A percentile compares a stretch with the other conserved stretches of the same genome.
Evolutionary conservation across 1,284 basidiomycete species (phyloP).

Genomic region (Leccinum angustisporum): DNA sequence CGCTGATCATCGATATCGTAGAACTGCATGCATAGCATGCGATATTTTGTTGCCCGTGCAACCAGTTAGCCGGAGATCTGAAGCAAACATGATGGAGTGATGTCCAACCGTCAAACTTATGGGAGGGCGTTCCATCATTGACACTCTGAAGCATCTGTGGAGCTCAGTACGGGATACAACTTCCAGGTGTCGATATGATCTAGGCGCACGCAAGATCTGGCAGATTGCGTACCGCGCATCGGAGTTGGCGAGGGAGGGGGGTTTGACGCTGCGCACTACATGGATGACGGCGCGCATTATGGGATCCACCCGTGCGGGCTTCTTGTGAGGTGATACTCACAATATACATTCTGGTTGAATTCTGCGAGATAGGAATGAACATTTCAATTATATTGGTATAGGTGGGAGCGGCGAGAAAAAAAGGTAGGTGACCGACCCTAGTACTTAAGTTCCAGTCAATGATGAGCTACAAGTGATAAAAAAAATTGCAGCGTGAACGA

Average conservation of each 20-base stretch:
- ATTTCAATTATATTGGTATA: not conserved
- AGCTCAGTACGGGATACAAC: not conserved
- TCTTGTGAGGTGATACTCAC: no score
- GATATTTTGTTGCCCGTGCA: no score
- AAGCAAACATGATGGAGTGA: no score
- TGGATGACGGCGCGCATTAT: not conserved
- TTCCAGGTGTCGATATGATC: not conserved
- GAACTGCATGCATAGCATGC: no score
- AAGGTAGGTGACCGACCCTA: constrained; percentile 13
- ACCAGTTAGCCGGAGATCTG: no score
- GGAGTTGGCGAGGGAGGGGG: not conserved
- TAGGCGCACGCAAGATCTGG: not conserved
- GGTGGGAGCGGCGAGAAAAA: not conserved
- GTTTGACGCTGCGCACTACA: not conserved
- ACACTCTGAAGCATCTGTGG: not conserved
- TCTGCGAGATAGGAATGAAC: no score
- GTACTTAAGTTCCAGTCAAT: constrained; percentile 16
- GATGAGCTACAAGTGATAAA: constrained; percentile 21
- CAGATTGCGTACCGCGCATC: not conserved
- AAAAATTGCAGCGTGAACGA: not conserved
- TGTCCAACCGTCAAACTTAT: no score
- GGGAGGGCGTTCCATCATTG: no score
- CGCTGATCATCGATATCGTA: no score
- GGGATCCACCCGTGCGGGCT: not conserved
- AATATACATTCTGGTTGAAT: no score